Evolutionary conservation across 768 basidiomycete genomes (phyloP), one percentile per base, ranked within the genome.

Genomic region (Postia placenta): DNA sequence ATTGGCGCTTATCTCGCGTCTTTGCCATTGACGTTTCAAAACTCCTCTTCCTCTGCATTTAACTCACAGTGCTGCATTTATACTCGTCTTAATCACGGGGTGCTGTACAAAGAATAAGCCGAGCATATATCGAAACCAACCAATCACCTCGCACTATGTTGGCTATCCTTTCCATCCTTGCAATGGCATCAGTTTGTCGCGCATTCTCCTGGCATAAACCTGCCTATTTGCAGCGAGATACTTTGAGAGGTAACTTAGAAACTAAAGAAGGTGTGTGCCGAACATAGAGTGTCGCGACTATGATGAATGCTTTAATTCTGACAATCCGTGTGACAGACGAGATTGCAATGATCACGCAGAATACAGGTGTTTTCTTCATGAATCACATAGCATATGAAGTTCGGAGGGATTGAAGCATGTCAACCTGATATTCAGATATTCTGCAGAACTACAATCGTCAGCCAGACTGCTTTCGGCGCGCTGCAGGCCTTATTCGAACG

Each of bases 381-480:
- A 14, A 5, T 35, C 30, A 5, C 45, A 9, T 37, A 36, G 9
- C 9, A 35, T 23, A 38, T 25, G 35, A 19, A 3, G 23, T 39
- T n/a, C 6, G 14, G n/a, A 41, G 4, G 11, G 20, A 4, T 7
- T 25, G 3, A 40, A 41, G 15, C 22, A 20, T 25, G n/a, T n/a
- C n/a, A n/a, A n/a, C n/a, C n/a, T n/a, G n/a, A n/a, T n/a, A n/a
- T 11, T n/a, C 19, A 64, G 62, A 45, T 2, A 46, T 49, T 3
- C 41, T 64, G 20, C 48, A 60, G 6, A 38, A 47, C 17, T 61
- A 64, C 38, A 20, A 37, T 52, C 69, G 65, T 15, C 74, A 71
- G 59, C 74, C 79, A 1, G 83, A 86, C 56, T 87, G 85, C 60
- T 86, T 86, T 65, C 75, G 74, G 30, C 69, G 66, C 27, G 78